Percentiles rank a stretch among this genome's conserved stretches.
Evolutionary conservation across 768 basidiomycete genomes (phyloP).

Genomic region (Pisolithus marmoratus): DNA sequence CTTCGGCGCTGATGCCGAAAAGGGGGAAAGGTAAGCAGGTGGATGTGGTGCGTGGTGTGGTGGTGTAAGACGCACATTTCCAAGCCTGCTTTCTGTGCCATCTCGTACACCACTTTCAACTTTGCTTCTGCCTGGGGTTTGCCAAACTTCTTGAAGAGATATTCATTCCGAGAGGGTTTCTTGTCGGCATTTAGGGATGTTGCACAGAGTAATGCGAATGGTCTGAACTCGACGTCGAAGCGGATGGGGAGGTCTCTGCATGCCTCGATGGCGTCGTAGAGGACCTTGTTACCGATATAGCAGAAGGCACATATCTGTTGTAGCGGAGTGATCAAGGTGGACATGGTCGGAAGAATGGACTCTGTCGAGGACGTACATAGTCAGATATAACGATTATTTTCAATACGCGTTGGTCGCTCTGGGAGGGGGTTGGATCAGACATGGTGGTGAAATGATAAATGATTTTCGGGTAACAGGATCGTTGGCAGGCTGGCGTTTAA

Average conservation of each 20-base stretch:
- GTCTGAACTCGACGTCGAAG: constrained; percentile 33
- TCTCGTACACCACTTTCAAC: constrained; percentile 20
- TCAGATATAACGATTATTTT: constrained; percentile 32
- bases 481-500: no score
- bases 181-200: constrained; percentile 13
- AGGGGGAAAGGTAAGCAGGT: neutral
- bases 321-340: constrained; percentile 6
- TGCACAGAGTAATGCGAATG: constrained; percentile 25
- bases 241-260: constrained; percentile 27
- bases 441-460: constrained; percentile 7
- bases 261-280: constrained; percentile 32
- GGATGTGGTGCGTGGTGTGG: neutral
- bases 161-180: constrained; percentile 17
- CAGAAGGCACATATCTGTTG: constrained; percentile 31
- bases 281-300: constrained; percentile 34
- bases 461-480: no score
- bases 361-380: constrained; percentile 19
- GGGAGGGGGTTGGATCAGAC: constrained; percentile 12
- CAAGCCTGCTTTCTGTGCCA: constrained; percentile 25
- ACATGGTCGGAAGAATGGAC: neutral
- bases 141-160: constrained; percentile 21
- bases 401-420: constrained; percentile 14
- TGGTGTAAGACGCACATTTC: constrained; percentile 15
- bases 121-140: constrained; percentile 20
- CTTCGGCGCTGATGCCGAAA: constrained; percentile 26